A percentile compares a stretch with the other conserved stretches of the same genome.
Evolutionary conservation across 2,329 filamentous ascomycete genomes (phyloP).

Genomic region (Pseudogymnoascus sp.): DNA sequence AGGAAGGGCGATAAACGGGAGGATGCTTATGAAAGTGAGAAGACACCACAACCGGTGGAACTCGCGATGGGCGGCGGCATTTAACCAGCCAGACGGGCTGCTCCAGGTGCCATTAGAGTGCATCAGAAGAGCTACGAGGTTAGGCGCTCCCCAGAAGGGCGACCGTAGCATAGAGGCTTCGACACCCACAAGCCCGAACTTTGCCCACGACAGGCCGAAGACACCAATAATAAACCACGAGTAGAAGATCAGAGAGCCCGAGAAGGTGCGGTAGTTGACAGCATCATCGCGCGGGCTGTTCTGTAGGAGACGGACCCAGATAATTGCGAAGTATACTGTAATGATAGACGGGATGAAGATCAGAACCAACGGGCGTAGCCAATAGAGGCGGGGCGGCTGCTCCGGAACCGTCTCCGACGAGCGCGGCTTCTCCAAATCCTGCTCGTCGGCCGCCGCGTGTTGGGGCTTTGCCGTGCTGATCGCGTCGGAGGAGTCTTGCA

Average conservation of each 20-base stretch:
- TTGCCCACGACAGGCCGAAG: not conserved
- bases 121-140: not conserved
- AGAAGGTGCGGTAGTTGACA: not conserved
- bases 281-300: not conserved
- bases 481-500: not conserved
- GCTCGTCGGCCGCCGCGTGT: not conserved
- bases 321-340: not conserved
- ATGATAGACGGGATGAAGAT: not conserved
- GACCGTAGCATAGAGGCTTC: not conserved
- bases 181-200: not conserved
- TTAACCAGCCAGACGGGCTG: not conserved
- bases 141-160: not conserved
- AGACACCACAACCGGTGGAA: not conserved
- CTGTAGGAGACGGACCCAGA: not conserved
- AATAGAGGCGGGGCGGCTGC: not conserved
- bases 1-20: not conserved
- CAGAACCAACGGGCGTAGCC: not conserved
- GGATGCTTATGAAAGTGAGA: not conserved
- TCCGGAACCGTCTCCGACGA: not conserved
- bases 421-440: not conserved
- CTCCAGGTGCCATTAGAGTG: not conserved
- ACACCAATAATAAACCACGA: conserved; percentile 3
- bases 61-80: not conserved
- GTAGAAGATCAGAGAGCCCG: not conserved
- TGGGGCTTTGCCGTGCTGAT: not conserved